These are phyloP conservation scores for Alternaria arbusti DNA, from an alignment of 2,329 filamentous ascomycete species.

Conservation along the genomic window DNA sequence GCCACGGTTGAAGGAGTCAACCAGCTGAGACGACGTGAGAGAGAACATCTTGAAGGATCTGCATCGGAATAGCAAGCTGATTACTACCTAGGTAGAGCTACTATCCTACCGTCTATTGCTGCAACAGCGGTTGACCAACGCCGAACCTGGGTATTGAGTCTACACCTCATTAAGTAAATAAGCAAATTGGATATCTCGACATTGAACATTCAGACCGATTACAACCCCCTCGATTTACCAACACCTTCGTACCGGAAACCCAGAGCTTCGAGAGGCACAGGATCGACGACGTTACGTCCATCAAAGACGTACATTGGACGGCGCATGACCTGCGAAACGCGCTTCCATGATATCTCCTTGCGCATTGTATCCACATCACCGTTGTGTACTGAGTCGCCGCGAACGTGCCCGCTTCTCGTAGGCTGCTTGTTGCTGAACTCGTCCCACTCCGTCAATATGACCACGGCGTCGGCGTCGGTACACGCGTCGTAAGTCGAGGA, in stretches of 20 bases:
- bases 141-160: neutral
- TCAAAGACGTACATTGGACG: slow-evolving; percentile 6
- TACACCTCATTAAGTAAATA: neutral
- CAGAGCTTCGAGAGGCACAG: slow-evolving; percentile 2
- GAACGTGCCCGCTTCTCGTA: neutral
- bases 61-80: neutral
- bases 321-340: slow-evolving; percentile 1
- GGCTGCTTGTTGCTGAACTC: slow-evolving; percentile 1
- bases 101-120: neutral
- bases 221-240: neutral
- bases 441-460: slow-evolving; percentile 2
- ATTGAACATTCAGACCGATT: neutral
- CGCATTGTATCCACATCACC: neutral
- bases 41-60: neutral
- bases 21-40: neutral
- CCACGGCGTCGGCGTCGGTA: neutral
- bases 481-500: slow-evolving; percentile 2
- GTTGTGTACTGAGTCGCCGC: neutral
- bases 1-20: neutral
- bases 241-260: slow-evolving; percentile 2
- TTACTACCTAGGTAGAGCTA: neutral
- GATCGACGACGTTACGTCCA: slow-evolving; percentile 1
- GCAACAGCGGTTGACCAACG: neutral
- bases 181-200: neutral
- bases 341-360: slow-evolving; percentile 4